Conservation (phyloP, 2,329 filamentous ascomycete genomes). For the Scytalidium lignicola region DNA sequence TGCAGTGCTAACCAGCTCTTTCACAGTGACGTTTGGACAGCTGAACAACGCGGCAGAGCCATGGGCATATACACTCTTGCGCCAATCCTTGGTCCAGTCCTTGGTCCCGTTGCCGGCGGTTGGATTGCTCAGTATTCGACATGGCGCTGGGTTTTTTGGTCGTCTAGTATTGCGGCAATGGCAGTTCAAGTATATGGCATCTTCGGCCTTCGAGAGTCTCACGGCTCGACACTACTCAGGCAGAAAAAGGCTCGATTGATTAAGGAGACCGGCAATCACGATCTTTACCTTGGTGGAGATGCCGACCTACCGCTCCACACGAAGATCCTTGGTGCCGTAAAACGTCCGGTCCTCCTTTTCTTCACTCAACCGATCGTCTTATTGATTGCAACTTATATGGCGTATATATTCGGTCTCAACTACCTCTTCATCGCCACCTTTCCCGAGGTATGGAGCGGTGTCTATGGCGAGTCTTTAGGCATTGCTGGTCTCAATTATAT, state of each 20-base stretch:
- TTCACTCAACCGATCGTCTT: conserved; percentile 44
- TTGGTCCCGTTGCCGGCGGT: conserved; percentile 26
- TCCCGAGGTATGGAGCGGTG: conserved; percentile 46
- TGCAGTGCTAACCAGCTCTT: too few relatives aligned
- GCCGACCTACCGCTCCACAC: conserved; percentile 31
- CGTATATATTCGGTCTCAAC: conserved; percentile 49
- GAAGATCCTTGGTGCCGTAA: conserved; percentile 34
- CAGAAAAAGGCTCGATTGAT: conserved; percentile 36
- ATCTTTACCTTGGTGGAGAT: conserved; percentile 40
- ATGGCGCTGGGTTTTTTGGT: conserved; percentile 32
- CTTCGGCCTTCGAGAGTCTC: conserved; percentile 38
- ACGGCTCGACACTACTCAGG: conserved; percentile 38
- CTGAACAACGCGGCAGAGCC: conserved; percentile 55
- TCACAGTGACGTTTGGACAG: conserved; percentile 13
- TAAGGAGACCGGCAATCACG: conserved; percentile 41
- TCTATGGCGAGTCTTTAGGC: conserved; percentile 49
- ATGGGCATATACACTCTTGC: conserved; percentile 56
- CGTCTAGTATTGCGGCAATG: conserved; percentile 27
- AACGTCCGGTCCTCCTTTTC: conserved; percentile 35
- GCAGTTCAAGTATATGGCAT: conserved; percentile 30
- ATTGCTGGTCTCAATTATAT: conserved; percentile 50
- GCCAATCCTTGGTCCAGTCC: conserved; percentile 31
- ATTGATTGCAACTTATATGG: conserved; percentile 46
- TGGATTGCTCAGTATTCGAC: conserved; percentile 26
- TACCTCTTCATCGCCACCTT: conserved; percentile 55